Conservation (phyloP, 257 asterid species). For the Petunia axillaris region DNA sequence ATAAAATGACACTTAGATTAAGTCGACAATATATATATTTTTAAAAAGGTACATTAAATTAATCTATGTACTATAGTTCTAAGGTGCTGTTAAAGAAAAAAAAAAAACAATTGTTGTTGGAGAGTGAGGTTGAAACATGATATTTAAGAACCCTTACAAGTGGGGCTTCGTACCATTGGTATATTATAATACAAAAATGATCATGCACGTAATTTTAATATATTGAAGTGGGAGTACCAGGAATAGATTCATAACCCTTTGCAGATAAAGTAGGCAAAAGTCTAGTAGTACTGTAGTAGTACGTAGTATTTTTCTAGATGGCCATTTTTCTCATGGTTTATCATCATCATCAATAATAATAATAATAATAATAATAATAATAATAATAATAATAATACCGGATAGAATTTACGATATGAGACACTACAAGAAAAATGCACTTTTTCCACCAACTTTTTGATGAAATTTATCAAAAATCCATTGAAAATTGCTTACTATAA, state of each 20-base stretch:
- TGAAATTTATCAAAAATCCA: too few relatives aligned
- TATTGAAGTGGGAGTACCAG: background rate
- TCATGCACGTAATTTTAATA: background rate
- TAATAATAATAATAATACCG: too few relatives aligned
- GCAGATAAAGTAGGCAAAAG: background rate
- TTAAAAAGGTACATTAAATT: too few relatives aligned
- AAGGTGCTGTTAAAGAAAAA: background rate
- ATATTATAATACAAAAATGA: background rate
- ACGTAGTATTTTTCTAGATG: background rate
- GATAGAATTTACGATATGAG: too few relatives aligned
- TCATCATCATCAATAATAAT: too few relatives aligned
- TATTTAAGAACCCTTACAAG: background rate
- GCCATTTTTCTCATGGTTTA: background rate
- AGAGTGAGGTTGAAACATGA: background rate
- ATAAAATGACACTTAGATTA: too few relatives aligned
- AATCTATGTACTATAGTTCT: background rate
- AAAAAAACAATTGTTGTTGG: background rate
- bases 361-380: too few relatives aligned
- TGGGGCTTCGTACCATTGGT: background rate
- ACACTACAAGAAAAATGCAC: too few relatives aligned
- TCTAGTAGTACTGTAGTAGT: too few relatives aligned
- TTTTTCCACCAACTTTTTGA: too few relatives aligned
- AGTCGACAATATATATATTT: too few relatives aligned
- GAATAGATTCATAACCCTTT: background rate
- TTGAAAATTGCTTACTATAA: too few relatives aligned